Conservation (phyloP, 768 basidiomycete genomes). For the Porpolomopsis calyptriformis region DNA sequence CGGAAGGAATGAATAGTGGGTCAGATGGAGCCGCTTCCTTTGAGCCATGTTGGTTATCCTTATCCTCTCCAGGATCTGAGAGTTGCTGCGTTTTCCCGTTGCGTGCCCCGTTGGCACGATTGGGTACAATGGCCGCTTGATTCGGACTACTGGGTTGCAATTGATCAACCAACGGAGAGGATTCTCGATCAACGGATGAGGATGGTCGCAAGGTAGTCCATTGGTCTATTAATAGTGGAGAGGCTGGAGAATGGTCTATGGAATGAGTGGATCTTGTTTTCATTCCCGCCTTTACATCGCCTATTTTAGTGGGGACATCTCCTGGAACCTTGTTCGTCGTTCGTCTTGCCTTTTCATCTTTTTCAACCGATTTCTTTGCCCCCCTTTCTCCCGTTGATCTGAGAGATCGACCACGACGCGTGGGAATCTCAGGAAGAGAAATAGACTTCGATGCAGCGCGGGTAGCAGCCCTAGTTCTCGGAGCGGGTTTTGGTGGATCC, state of each 20-base stretch:
- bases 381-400: neutral
- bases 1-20: conserved; percentile 41
- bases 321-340: neutral
- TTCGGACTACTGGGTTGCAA: conserved; percentile 17
- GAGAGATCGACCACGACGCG: neutral
- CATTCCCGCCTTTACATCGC: neutral
- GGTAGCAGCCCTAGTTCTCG: conserved; percentile 18
- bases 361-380: neutral
- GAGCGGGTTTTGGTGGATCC: conserved; percentile 13
- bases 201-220: conserved; percentile 17
- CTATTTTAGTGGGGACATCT: neutral
- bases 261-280: neutral
- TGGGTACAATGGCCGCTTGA: neutral
- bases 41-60: neutral
- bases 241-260: neutral
- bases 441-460: conserved; percentile 13
- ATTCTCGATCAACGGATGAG: conserved; percentile 14
- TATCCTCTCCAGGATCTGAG: too few species aligned
- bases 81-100: neutral
- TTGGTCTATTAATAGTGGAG: conserved; percentile 11
- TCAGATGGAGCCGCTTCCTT: conserved; percentile 6
- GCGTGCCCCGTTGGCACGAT: neutral
- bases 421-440: conserved; percentile 13
- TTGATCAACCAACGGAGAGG: conserved; percentile 18
- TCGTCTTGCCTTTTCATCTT: neutral